Base-by-base conservation (phyloP, 805 yeast genomes). In the Candida xyloterini region DNA sequence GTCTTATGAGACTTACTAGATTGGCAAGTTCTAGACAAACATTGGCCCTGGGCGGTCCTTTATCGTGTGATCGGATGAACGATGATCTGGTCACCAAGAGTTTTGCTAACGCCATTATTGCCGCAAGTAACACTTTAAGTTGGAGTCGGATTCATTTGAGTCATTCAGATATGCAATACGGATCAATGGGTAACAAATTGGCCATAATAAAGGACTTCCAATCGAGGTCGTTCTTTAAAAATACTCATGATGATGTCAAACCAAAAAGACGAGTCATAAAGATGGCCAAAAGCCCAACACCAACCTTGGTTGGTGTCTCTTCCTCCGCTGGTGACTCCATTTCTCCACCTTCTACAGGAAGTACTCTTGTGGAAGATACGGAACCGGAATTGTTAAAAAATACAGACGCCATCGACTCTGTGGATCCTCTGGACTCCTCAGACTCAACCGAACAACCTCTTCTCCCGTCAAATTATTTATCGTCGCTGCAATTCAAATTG, bases 1-100 rank as follows among this genome's bases (percentile, higher is more conserved):
- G 79, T 48, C 73, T 81, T 71, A 68, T 79, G 56, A 73, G 83
- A 53, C 68, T 90, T 10, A 74, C 84, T 1, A 73, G 85, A 4
- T 66, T 91, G 43, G 75, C 79, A 33, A 77, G 82, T 11, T 79
- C 91, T 2, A 75, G 96, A 47, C 88, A 85, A 49, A 86, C 97
- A 0, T 68, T 91, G 45, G 78, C 85, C n/a, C 60, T 91, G 33
- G 60, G 67, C 63, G 59, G 77, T 58, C 41, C 47, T 26, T 40
- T 62, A 14, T 55, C 63, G 9, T 62, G 64, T 30, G 66, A 62
- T 44, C 50, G 57, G 27, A 51, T 59, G 55, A 62, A 62, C 31
- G 53, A 51, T 16, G 58, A 62, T 40, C 40, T 59, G 9, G 60
- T 62, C 14, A 66, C 60, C 18, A 62, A 58, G 44, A 60, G 55